Conservation (phyloP, 2,329 filamentous ascomycete species). For the Golovinomyces cichoracearum region DNA sequence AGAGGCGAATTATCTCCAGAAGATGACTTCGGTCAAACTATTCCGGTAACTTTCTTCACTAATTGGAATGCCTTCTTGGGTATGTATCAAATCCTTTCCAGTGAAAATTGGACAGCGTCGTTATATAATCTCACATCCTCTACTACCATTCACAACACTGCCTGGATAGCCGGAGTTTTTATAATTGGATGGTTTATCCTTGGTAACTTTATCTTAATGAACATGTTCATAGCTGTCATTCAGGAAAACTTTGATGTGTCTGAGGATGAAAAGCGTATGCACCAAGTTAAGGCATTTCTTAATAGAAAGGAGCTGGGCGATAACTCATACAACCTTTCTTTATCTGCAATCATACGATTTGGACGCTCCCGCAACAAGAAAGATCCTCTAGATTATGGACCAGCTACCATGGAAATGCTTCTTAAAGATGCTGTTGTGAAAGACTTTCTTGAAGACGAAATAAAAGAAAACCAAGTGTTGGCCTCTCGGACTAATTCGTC, state of each 20-base stretch:
- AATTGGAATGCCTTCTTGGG: conserved; percentile 92
- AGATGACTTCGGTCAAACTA: conserved; percentile 34
- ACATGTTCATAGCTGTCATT: conserved; percentile 99
- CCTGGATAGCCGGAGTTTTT: conserved; percentile 81
- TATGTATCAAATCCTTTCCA: conserved; percentile 93
- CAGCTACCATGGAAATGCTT: conserved; percentile 82
- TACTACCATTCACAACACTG: conserved; percentile 38
- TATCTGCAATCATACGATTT: conserved; percentile 44
- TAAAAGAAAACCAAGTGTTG: conserved; percentile 19
- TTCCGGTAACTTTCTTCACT: conserved; percentile 54
- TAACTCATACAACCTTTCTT: conserved; percentile 40
- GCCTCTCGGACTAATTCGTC: conserved; percentile 7
- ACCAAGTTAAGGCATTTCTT: conserved; percentile 86
- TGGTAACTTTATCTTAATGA: conserved; percentile 81
- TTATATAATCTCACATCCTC: conserved; percentile 58
- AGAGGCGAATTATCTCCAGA: conserved; percentile 50
- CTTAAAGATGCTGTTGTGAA: conserved; percentile 85
- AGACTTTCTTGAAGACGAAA: conserved; percentile 68
- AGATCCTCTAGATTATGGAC: conserved; percentile 77
- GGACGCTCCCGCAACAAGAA: conserved; percentile 32
- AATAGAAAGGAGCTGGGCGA: conserved; percentile 65
- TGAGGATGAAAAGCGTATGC: conserved; percentile 87
- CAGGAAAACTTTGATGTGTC: conserved; percentile 98
- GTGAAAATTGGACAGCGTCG: conserved; percentile 81
- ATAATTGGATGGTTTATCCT: conserved; percentile 90